These are phyloP conservation scores for Kodamaea jinghongensis DNA, from an alignment of 805 yeast genomes.

Conservation along the genomic window DNA sequence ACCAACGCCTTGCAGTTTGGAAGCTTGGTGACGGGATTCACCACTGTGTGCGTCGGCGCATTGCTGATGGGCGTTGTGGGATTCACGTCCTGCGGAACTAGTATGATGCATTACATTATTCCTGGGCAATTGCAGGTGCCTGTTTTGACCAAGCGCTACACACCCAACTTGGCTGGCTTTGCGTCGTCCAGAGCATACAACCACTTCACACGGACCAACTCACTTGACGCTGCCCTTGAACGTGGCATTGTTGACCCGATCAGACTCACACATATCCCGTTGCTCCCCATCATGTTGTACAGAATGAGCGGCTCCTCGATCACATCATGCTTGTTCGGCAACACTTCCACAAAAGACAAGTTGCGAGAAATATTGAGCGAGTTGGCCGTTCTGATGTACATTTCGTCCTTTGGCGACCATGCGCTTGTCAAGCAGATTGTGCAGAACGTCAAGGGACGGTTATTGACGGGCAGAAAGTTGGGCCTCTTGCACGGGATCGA, in stretches of 20 bases:
- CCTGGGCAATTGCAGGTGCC: slow-evolving; percentile 33
- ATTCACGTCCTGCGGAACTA: slow-evolving; percentile 35
- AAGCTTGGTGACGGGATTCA: slow-evolving; percentile 31
- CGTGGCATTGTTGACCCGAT: slow-evolving; percentile 34
- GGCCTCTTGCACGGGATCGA: slow-evolving; percentile 21
- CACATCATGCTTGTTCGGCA: slow-evolving; percentile 24
- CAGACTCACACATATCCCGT: slow-evolving; percentile 36
- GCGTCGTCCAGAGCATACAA: slow-evolving; percentile 3
- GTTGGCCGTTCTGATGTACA: slow-evolving; percentile 33
- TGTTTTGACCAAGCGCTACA: slow-evolving; percentile 17
- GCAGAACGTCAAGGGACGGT: slow-evolving; percentile 10
- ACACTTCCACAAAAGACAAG: slow-evolving; percentile 9
- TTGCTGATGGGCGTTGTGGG: slow-evolving; percentile 39
- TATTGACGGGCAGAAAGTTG: not conserved
- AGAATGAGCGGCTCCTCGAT: slow-evolving; percentile 36
- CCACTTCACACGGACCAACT: slow-evolving; percentile 7
- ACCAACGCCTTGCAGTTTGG: slow-evolving; percentile 27
- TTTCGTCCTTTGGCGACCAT: slow-evolving; percentile 38
- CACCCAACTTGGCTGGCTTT: slow-evolving; percentile 7
- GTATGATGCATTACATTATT: slow-evolving; percentile 34
- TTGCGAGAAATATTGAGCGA: slow-evolving; percentile 29
- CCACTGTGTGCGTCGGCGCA: slow-evolving; percentile 41
- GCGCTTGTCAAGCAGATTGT: slow-evolving; percentile 20
- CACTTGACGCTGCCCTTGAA: slow-evolving; percentile 28
- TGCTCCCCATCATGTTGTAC: slow-evolving; percentile 38